These are phyloP conservation scores for Triticum dicoccoides DNA, from an alignment of 176 grass and related monocot species.

Conservation along the genomic window DNA sequence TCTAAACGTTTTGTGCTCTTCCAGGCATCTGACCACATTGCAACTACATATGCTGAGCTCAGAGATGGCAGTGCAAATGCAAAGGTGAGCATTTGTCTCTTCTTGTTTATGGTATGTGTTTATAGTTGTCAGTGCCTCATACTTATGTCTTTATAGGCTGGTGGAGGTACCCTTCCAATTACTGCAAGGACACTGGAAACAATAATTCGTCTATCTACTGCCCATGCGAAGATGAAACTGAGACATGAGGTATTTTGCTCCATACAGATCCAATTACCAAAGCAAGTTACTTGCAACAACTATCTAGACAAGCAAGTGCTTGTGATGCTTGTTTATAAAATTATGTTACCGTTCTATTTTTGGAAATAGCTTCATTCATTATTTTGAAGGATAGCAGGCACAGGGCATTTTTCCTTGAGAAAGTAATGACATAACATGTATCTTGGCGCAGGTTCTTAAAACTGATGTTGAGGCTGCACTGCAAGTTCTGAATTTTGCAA, in stretches of 20 bases:
- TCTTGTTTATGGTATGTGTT: conserved; percentile 15
- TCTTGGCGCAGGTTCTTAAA: conserved; percentile 68
- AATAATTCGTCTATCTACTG: conserved; percentile 94
- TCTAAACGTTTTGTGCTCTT: conserved; percentile 17
- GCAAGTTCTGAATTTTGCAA: conserved; percentile 92
- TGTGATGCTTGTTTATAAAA: neutral
- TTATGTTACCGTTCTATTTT: neutral
- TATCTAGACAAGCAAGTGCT: neutral
- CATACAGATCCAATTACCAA: neutral
- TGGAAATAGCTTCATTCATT: neutral
- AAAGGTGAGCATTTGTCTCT: conserved; percentile 53
- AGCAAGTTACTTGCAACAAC: neutral
- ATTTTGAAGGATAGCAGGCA: neutral
- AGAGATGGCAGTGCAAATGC: conserved; percentile 78
- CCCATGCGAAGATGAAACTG: conserved; percentile 97
- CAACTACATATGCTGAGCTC: conserved; percentile 95
- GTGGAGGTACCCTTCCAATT: conserved; percentile 96
- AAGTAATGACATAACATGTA: neutral
- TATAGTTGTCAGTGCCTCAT: conserved; percentile 24
- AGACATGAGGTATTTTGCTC: conserved; percentile 83
- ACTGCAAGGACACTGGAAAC: conserved; percentile 98
- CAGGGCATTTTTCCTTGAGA: neutral
- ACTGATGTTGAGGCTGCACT: conserved; percentile 89
- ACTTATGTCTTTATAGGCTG: conserved; percentile 45
- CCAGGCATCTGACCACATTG: conserved; percentile 95